A percentile compares a stretch with the other conserved stretches of the same genome.
Conservation (phyloP, 306 rosid genomes). For the Cucumis hystrix region DNA sequence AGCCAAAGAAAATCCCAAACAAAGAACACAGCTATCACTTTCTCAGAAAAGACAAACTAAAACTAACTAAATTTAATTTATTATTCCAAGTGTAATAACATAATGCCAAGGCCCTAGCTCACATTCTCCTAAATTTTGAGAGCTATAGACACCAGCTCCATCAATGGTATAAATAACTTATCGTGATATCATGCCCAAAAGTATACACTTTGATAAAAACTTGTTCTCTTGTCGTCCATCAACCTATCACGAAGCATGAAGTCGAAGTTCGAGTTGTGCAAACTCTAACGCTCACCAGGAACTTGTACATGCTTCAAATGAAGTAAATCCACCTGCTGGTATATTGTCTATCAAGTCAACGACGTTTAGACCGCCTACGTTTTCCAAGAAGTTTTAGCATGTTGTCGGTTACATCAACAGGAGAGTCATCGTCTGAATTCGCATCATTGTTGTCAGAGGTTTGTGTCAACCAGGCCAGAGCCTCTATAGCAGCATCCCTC, state of each 20-base stretch:
- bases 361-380: slow-evolving; percentile 61
- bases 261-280: not conserved
- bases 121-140: not conserved
- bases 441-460: slow-evolving; percentile 48
- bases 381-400: slow-evolving; percentile 88
- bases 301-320: not conserved
- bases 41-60: not conserved
- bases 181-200: not conserved
- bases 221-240: too few relatives aligned
- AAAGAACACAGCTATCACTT: not conserved
- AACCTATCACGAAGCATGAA: not conserved
- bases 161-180: not conserved
- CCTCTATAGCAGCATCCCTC: slow-evolving; percentile 92
- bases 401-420: slow-evolving; percentile 79
- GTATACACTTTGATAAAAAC: not conserved
- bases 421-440: slow-evolving; percentile 38
- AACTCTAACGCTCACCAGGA: not conserved
- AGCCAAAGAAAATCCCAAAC: not conserved
- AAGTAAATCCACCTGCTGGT: not conserved
- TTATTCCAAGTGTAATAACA: not conserved
- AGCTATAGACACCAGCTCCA: not conserved
- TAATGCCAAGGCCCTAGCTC: not conserved
- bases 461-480: slow-evolving; percentile 96
- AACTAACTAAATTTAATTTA: not conserved
- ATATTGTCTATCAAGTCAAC: not conserved